Evolutionary conservation across 768 basidiomycete species (phyloP).

Genomic region (Leccinum truebloodii): DNA sequence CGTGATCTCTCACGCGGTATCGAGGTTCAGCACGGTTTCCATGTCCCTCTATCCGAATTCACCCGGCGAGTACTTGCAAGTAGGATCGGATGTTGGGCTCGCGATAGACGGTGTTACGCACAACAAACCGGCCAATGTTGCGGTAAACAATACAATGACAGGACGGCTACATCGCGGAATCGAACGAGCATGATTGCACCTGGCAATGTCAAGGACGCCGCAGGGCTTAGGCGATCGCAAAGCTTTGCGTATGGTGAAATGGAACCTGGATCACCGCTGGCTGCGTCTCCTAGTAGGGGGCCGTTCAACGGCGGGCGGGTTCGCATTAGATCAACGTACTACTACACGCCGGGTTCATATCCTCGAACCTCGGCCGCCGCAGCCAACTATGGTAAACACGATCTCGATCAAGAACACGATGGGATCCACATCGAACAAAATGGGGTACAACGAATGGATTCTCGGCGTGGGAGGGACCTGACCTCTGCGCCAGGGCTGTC

Average conservation of each 20-base stretch:
- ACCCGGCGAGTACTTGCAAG: conserved; percentile 32
- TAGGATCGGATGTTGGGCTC: conserved; percentile 32
- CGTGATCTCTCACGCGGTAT: conserved; percentile 41
- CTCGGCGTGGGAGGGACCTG: conserved; percentile 44
- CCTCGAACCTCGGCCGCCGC: conserved; percentile 54
- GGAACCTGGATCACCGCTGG: conserved; percentile 47
- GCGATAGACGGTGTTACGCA: conserved; percentile 41
- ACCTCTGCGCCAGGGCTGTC: conserved; percentile 40
- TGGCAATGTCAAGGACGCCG: conserved; percentile 19
- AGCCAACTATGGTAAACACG: conserved; percentile 34
- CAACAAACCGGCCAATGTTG: conserved; percentile 41
- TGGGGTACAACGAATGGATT: conserved; percentile 40
- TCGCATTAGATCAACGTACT: conserved; percentile 69
- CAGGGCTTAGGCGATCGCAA: conserved; percentile 32
- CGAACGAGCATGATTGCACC: conserved; percentile 27
- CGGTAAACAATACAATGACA: conserved; percentile 38
- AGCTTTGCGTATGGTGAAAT: conserved; percentile 55
- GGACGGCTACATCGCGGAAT: conserved; percentile 20
- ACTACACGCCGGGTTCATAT: conserved; percentile 56
- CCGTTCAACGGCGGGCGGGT: conserved; percentile 53
- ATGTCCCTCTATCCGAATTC: conserved; percentile 50
- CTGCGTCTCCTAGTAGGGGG: conserved; percentile 21
- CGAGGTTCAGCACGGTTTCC: conserved; percentile 43
- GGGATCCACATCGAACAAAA: conserved; percentile 28
- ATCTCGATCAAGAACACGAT: conserved; percentile 36